Evolutionary conservation across 139 green algal genomes (phyloP), one percentile per base, ranked within the genome.

Genomic region (Pedinophyceae sp.): DNA sequence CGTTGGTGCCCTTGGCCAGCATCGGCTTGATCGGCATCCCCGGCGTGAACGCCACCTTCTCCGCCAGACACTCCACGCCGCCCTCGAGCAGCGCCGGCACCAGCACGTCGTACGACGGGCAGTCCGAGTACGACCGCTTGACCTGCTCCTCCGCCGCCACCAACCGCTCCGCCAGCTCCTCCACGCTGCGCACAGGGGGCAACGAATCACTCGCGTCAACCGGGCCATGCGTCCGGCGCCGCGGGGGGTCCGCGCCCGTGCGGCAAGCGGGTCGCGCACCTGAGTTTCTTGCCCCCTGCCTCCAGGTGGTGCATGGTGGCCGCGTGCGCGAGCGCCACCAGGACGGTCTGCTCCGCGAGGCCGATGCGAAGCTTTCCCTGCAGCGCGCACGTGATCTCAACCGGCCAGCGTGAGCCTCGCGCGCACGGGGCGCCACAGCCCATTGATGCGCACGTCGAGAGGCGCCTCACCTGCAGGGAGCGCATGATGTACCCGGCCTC

Each of bases 321-420:
- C 17, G 87, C 88, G 47, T 95, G 86, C n/a, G 80, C 81, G n/a
- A 97, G 69, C 2, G 85, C 77, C 26, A 74, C 60, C 48, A 94
- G 70, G 55, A 98, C 80, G 3, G 78, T 88, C 73, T 97, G 82
- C 68, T 95, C 90, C 19, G 82, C 86, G 25, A 96, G 79, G 0
- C 90, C 89, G 48, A 98, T 97, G 49, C 90, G 81, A 56, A 97
- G 78, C 78, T 95, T 96, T 57, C 84, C 86, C 75, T 96, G 79
- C 39, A 76, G 30, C 34, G 52, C 23, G 3, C 67, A 38, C 17
- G 75, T 48, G 24, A 79, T 19, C 26, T 26, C 7, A 57, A 24
- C 28, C 13, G 47, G 53, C 4, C 19, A 26, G 20, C n/a, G 15
- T 7, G 18, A 52, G 20, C 48, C 19, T 53, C 10, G 48, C 15